Evolutionary conservation across 805 yeast genomes (phyloP).

Genomic region (Torulaspora quercuum): DNA sequence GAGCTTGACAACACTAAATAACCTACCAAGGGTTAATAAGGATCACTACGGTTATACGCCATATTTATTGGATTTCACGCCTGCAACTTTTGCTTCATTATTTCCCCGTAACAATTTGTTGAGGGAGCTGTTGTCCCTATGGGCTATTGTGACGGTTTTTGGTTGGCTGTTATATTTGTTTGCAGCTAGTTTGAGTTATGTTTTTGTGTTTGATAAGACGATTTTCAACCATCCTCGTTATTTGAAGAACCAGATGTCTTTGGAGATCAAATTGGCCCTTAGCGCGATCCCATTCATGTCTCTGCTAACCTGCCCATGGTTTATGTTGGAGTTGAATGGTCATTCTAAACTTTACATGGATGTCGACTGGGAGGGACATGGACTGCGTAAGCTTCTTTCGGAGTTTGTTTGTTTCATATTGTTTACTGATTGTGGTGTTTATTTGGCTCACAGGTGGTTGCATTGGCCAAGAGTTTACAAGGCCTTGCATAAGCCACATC

Average conservation of each 20-base stretch:
- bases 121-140: slow-evolving; percentile 68
- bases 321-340: slow-evolving; percentile 78
- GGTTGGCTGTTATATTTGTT: slow-evolving; percentile 80
- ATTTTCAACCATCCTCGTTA: slow-evolving; percentile 95
- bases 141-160: slow-evolving; percentile 67
- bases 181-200: slow-evolving; percentile 74
- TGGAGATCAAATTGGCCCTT: slow-evolving; percentile 76
- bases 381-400: slow-evolving; percentile 56
- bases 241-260: slow-evolving; percentile 84
- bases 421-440: slow-evolving; percentile 92
- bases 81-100: slow-evolving; percentile 60
- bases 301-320: slow-evolving; percentile 82
- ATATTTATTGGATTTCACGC: slow-evolving; percentile 52
- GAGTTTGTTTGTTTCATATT: slow-evolving; percentile 79
- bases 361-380: slow-evolving; percentile 59
- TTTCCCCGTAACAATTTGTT: slow-evolving; percentile 67
- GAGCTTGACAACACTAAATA: slow-evolving; percentile 16
- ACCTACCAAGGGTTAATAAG: slow-evolving; percentile 23
- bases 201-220: slow-evolving; percentile 77
- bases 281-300: slow-evolving; percentile 91
- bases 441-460: slow-evolving; percentile 84
- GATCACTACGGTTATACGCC: slow-evolving; percentile 64
- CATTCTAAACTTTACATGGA: slow-evolving; percentile 73
- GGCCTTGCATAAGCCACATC: slow-evolving; percentile 91
- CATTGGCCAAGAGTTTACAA: slow-evolving; percentile 93